phyloP scores from a whole-genome alignment of 768 basidiomycete genomes.

The Boletus bicolor region DNA sequence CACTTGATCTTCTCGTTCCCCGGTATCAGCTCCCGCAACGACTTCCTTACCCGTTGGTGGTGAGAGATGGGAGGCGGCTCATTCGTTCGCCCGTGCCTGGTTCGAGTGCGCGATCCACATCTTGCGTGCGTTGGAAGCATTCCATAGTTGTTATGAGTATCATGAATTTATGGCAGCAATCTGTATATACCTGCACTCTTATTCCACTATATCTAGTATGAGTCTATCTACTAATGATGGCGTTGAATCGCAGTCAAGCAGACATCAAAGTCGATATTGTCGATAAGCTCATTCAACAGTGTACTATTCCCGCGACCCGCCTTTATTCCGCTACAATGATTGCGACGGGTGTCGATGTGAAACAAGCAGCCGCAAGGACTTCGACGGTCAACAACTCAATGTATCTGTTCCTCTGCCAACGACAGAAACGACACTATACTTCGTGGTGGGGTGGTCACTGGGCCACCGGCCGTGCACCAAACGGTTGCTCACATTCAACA shows the following conservation, averaged over 20 bases:
- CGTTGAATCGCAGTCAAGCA: background rate
- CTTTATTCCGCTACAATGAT: too few species aligned
- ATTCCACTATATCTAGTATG: constrained; percentile 2
- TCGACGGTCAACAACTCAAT: too few species aligned
- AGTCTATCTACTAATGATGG: background rate
- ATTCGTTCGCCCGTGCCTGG: background rate
- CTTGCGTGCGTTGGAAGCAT: background rate
- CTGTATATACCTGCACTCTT: constrained; percentile 17
- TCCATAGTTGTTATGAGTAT: constrained; percentile 1
- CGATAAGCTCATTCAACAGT: background rate
- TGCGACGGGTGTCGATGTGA: too few species aligned
- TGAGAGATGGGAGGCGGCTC: background rate
- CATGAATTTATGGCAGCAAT: constrained; percentile 8
- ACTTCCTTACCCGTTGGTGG: background rate
- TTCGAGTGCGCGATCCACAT: background rate
- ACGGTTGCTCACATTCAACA: too few species aligned
- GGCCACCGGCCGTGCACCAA: too few species aligned
- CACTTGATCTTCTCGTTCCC: too few species aligned
- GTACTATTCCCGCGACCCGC: too few species aligned
- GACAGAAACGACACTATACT: too few species aligned
- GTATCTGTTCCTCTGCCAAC: too few species aligned
- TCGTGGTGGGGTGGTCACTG: too few species aligned
- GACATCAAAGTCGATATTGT: background rate
- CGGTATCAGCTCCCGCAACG: background rate
- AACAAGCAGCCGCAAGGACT: too few species aligned